Evolutionary conservation across 2,329 filamentous ascomycete genomes (phyloP).

Genomic region (Ceratocystis cacaofunesta): DNA sequence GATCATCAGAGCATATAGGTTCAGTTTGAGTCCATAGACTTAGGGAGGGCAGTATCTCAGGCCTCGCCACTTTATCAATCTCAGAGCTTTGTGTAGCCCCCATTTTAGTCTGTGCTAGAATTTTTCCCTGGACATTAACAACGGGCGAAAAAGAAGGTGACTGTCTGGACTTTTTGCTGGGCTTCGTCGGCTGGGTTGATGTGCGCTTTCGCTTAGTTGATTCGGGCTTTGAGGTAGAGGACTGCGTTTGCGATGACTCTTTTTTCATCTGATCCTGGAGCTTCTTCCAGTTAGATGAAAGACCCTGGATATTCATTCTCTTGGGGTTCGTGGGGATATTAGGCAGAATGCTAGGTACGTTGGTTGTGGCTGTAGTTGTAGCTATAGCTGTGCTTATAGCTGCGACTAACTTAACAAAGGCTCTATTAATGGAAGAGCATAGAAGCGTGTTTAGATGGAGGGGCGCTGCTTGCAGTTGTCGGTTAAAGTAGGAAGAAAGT

Average conservation of each 20-base stretch:
- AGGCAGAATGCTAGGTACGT: neutral
- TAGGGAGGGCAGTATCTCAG: constrained; percentile 33
- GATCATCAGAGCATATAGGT: constrained; percentile 42
- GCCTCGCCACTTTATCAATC: constrained; percentile 25
- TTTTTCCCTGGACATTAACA: constrained; percentile 13
- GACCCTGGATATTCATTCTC: constrained; percentile 23
- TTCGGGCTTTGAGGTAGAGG: constrained; percentile 20
- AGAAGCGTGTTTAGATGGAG: no score
- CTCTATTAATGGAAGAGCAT: no score
- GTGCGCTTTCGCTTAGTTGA: constrained; percentile 24
- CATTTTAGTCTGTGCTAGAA: constrained; percentile 31
- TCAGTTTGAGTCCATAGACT: constrained; percentile 47
- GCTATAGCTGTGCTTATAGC: no score
- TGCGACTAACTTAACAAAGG: no score
- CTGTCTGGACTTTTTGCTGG: constrained; percentile 15
- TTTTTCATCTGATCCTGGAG: constrained; percentile 48
- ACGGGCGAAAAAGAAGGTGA: constrained; percentile 1
- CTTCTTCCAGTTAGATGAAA: constrained; percentile 66
- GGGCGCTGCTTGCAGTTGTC: no score
- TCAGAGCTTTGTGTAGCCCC: constrained; percentile 40
- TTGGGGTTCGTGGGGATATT: neutral
- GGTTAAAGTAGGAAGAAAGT: neutral
- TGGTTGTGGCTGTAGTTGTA: neutral
- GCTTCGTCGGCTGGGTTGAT: constrained; percentile 14
- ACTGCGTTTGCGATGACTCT: constrained; percentile 23